These are phyloP conservation scores for Leccinum pachyderme DNA, from an alignment of 1,284 basidiomycete species.

Conservation along the genomic window DNA sequence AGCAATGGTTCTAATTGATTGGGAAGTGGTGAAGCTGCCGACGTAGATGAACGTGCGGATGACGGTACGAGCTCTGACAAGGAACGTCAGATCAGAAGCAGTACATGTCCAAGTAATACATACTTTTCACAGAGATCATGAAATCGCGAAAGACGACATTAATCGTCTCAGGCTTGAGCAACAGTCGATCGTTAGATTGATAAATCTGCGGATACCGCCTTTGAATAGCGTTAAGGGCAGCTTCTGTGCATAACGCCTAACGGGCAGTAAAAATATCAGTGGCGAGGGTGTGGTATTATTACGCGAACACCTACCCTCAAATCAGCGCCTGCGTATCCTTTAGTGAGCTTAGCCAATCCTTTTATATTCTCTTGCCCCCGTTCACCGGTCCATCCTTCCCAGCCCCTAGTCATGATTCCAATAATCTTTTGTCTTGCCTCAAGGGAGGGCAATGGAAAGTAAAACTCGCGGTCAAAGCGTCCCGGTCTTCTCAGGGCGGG, in stretches of 20 bases:
- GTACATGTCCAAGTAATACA: conserved; percentile 28
- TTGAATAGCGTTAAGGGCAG: conserved; percentile 95
- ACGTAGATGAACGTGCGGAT: conserved; percentile 87
- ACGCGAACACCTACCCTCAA: conserved; percentile 64
- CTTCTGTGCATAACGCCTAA: conserved; percentile 93
- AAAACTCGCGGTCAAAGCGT: conserved; percentile 97
- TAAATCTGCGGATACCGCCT: conserved; percentile 97
- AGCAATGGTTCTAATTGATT: conserved; percentile 85
- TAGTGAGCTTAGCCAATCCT: conserved; percentile 86
- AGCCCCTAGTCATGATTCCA: conserved; percentile 87
- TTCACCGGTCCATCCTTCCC: conserved; percentile 81
- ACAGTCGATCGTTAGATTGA: conserved; percentile 82
- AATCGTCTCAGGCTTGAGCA: conserved; percentile 87
- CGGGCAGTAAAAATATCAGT: conserved; percentile 1
- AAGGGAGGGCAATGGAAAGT: conserved; percentile 88
- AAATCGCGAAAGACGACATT: conserved; percentile 90
- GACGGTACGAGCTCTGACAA: conserved; percentile 85
- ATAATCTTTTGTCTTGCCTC: conserved; percentile 89
- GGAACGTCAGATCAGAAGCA: conserved; percentile 6
- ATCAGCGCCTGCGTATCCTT: conserved; percentile 98
- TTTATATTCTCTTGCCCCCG: conserved; percentile 56
- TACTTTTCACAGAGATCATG: conserved; percentile 96
- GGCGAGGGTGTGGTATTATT: background rate
- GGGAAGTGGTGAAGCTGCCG: conserved; percentile 83
- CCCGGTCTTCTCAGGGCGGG: conserved; percentile 94